These are phyloP conservation scores for Dactylis glomerata DNA, from an alignment of 176 grass and related monocot species.

Conservation along the genomic window DNA sequence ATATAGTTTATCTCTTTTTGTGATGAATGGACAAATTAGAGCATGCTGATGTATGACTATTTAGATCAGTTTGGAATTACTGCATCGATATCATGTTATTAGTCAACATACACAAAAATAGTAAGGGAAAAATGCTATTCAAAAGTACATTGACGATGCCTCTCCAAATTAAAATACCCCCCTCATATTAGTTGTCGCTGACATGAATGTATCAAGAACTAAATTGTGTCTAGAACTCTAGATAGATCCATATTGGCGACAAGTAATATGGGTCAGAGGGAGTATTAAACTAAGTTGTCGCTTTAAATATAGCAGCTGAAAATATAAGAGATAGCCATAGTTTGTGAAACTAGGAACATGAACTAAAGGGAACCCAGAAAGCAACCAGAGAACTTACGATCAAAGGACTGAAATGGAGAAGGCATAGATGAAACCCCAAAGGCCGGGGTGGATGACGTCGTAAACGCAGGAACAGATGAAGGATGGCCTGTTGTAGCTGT, in stretches of 20 bases:
- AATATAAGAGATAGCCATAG: not conserved
- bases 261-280: too few relatives aligned
- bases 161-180: not conserved
- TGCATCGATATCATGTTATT: not conserved
- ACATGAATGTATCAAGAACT: too few relatives aligned
- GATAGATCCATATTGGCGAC: too few relatives aligned
- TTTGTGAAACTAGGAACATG: not conserved
- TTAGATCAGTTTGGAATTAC: not conserved
- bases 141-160: not conserved
- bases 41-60: not conserved
- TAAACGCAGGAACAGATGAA: not conserved
- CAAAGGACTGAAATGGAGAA: not conserved
- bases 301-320: not conserved
- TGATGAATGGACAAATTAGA: not conserved
- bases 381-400: constrained; percentile 1
- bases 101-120: not conserved
- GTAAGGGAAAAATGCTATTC: not conserved
- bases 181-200: too few relatives aligned
- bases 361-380: constrained; percentile 6
- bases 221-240: too few relatives aligned
- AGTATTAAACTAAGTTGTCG: not conserved
- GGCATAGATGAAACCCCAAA: not conserved
- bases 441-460: not conserved
- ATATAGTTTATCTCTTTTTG: constrained; percentile 20
- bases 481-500: not conserved